Evolutionary conservation across 345 rosid genomes (phyloP).

Genomic region (Citrus trifoliata): DNA sequence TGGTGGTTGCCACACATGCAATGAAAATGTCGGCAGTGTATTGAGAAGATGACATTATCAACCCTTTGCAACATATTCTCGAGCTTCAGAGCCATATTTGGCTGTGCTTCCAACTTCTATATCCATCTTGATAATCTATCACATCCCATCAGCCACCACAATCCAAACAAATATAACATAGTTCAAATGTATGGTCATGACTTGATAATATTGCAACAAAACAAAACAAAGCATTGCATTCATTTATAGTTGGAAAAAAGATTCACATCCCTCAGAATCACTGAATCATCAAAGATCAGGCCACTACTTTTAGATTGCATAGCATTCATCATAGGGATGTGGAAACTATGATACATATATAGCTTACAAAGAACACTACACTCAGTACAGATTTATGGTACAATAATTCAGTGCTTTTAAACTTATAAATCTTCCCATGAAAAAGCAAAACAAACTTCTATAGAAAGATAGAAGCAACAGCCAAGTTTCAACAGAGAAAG

Average conservation of each 20-base stretch:
- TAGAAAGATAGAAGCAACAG: not conserved
- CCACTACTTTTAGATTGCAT: constrained; percentile 11
- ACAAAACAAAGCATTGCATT: not conserved
- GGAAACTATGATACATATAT: too few relatives aligned
- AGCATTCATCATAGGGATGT: not conserved
- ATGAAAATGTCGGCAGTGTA: not conserved
- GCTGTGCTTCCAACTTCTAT: not conserved
- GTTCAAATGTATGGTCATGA: not conserved
- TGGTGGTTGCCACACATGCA: not conserved
- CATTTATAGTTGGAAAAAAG: not conserved
- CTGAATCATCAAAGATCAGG: constrained; percentile 13
- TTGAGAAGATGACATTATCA: not conserved
- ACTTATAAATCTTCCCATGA: not conserved
- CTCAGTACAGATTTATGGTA: not conserved
- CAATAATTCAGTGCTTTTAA: not conserved
- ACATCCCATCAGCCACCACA: not conserved
- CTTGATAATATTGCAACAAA: not conserved
- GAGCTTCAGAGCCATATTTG: not conserved
- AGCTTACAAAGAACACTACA: not conserved
- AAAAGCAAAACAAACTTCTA: not conserved
- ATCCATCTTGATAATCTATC: not conserved
- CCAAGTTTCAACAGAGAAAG: not conserved
- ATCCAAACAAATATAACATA: not conserved
- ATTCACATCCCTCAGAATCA: constrained; percentile 8
- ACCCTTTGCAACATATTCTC: not conserved